phyloP scores from a whole-genome alignment of 306 rosid species.

The Gastrolobium bilobum region DNA sequence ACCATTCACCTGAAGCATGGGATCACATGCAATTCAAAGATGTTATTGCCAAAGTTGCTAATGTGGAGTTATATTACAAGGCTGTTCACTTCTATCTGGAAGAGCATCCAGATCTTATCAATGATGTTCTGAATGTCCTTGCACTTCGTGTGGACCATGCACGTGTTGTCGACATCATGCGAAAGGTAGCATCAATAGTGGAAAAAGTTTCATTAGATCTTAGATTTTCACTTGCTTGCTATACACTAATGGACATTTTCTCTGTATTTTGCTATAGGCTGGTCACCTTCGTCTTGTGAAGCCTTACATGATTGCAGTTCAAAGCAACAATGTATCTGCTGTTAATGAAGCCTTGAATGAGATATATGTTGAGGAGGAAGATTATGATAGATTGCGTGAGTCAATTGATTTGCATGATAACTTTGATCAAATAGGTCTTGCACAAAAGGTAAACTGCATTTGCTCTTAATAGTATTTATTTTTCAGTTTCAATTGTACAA shows the following conservation, averaged over 20 bases:
- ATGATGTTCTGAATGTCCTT: conserved; percentile 96
- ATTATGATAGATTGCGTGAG: conserved; percentile 96
- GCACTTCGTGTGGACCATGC: conserved; percentile 99
- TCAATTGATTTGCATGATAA: conserved; percentile 98
- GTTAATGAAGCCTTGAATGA: conserved; percentile 98
- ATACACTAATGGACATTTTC: conserved; percentile 28
- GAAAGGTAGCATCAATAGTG: conserved; percentile 67
- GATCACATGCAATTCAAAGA: conserved; percentile 99
- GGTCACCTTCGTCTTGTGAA: conserved; percentile 97
- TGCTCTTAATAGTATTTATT: conserved; percentile 30
- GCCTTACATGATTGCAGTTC: conserved; percentile 99
- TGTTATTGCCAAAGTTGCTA: conserved; percentile 92
- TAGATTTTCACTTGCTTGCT: conserved; percentile 6
- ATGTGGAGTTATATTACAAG: conserved; percentile 93
- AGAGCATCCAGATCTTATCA: conserved; percentile 99
- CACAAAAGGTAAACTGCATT: conserved; percentile 80
- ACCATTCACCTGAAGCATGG: conserved; percentile 99
- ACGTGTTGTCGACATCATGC: conserved; percentile 98
- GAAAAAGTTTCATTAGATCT: background rate
- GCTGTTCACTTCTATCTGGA: conserved; percentile 99
- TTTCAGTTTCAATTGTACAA: conserved; percentile 38
- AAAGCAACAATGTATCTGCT: conserved; percentile 98
- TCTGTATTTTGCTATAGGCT: conserved; percentile 64
- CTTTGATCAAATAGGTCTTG: conserved; percentile 98
- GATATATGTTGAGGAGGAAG: conserved; percentile 98